These are phyloP conservation scores for Saccharomycopsis sp. DNA, from an alignment of 805 yeast genomes.

Conservation along the genomic window DNA sequence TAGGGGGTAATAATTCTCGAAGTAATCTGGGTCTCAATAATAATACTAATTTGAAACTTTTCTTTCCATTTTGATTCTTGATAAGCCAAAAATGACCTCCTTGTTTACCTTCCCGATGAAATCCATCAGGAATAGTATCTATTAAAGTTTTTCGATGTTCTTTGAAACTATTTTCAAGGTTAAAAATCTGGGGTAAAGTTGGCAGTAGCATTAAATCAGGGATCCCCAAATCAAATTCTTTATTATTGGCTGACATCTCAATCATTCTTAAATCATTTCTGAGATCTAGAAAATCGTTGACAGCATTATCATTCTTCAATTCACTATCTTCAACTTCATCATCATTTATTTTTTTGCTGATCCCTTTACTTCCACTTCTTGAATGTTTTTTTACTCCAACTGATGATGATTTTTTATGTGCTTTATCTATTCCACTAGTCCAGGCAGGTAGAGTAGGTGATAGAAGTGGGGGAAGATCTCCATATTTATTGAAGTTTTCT, in stretches of 20 bases:
- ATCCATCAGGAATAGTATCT: not conserved
- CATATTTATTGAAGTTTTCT: constrained; percentile 10
- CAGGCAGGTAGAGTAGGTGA: constrained; percentile 17
- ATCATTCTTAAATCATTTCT: too few species aligned
- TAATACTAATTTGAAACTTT: constrained; percentile 2
- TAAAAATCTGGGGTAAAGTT: constrained; percentile 8
- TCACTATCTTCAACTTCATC: constrained; percentile 16
- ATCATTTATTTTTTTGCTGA: not conserved
- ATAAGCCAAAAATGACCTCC: constrained; percentile 1
- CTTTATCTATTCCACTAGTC: not conserved
- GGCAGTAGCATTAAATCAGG: constrained; percentile 14
- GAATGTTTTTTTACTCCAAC: constrained; percentile 5
- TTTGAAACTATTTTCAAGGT: not conserved
- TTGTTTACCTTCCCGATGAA: not conserved
- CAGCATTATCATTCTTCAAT: too few species aligned
- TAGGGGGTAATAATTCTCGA: constrained; percentile 1
- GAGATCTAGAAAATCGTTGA: too few species aligned
- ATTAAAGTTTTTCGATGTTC: not conserved
- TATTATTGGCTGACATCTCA: too few species aligned
- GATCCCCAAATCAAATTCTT: too few species aligned
- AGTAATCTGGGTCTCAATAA: constrained; percentile 7
- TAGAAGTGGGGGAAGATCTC: constrained; percentile 14
- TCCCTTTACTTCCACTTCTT: not conserved
- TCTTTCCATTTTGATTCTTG: not conserved
- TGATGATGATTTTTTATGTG: too few species aligned